A percentile compares a stretch with the other conserved stretches of the same genome.
Conservation (phyloP, 805 yeast species). For the Starmerella riodocensis region DNA sequence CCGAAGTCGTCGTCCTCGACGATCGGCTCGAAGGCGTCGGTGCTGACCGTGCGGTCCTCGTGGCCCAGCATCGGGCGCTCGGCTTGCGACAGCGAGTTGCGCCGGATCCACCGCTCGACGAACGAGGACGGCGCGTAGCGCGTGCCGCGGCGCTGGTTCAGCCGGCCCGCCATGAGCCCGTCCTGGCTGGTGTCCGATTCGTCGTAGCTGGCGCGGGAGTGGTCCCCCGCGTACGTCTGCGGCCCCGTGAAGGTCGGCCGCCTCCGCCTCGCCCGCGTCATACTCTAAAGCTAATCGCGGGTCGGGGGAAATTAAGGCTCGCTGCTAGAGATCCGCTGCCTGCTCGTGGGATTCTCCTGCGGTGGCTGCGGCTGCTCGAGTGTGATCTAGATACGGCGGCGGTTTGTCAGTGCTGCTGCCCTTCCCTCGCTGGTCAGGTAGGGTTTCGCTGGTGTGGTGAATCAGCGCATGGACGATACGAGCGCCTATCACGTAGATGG, state of each 20-base stretch:
- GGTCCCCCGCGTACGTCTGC: background rate
- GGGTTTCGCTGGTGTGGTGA: too few species aligned
- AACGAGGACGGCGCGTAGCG: slow-evolving; percentile 10
- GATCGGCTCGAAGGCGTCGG: background rate
- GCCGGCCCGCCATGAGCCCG: slow-evolving; percentile 2
- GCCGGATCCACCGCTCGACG: slow-evolving; percentile 23
- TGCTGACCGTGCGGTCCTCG: background rate
- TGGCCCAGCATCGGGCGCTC: slow-evolving; percentile 9
- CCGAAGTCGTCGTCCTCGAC: slow-evolving; percentile 13
- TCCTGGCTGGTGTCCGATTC: slow-evolving; percentile 7
- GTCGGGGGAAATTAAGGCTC: background rate
- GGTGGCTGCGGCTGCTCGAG: too few species aligned
- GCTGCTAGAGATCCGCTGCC: background rate
- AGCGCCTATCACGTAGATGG: background rate
- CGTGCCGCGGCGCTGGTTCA: slow-evolving; percentile 12
- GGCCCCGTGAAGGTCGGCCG: slow-evolving; percentile 16
- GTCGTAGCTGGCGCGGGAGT: background rate
- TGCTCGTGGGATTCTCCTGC: too few species aligned
- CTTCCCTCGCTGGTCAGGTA: too few species aligned
- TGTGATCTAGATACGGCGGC: too few species aligned
- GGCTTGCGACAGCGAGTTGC: slow-evolving; percentile 9
- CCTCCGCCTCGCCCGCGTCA: slow-evolving; percentile 14
- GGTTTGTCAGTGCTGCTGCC: too few species aligned
- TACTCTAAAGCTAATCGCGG: background rate
- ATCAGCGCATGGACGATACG: too few species aligned